Conservation (phyloP, 2,329 filamentous ascomycete species). For the Talaromyces sp. region DNA sequence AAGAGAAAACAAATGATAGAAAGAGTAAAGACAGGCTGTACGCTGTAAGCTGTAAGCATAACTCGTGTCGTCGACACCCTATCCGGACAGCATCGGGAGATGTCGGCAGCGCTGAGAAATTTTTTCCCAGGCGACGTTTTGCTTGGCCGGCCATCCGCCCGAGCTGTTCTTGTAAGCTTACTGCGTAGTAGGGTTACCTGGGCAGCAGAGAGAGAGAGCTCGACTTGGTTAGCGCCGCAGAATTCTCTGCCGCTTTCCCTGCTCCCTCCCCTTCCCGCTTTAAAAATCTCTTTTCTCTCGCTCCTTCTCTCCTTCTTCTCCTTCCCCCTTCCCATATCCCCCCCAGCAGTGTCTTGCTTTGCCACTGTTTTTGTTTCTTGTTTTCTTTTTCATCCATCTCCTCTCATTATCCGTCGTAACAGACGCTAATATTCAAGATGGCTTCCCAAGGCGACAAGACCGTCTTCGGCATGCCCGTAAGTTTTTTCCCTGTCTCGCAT, state of each 20-base stretch:
- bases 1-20: neutral
- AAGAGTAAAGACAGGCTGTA: slow-evolving; percentile 16
- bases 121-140: slow-evolving; percentile 1
- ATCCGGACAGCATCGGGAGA: slow-evolving; percentile 35
- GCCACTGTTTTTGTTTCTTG: slow-evolving; percentile 26
- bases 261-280: slow-evolving; percentile 36
- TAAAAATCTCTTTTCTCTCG: slow-evolving; percentile 38
- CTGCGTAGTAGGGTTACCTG: neutral
- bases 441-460: slow-evolving; percentile 53
- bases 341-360: slow-evolving; percentile 23
- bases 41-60: too few relatives aligned
- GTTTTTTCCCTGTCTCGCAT: slow-evolving; percentile 27
- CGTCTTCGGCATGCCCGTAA: slow-evolving; percentile 55
- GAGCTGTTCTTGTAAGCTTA: slow-evolving; percentile 15
- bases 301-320: slow-evolving; percentile 42
- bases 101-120: slow-evolving; percentile 31
- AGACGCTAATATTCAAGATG: slow-evolving; percentile 45
- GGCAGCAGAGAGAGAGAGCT: neutral
- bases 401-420: slow-evolving; percentile 39
- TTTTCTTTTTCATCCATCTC: slow-evolving; percentile 37
- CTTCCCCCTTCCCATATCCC: slow-evolving; percentile 33
- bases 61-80: too few relatives aligned
- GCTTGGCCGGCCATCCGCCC: slow-evolving; percentile 9
- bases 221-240: slow-evolving; percentile 18
- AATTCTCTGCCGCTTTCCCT: slow-evolving; percentile 20